phyloP scores from a whole-genome alignment of 495 filamentous ascomycete genomes.

The Chaetomidium leptoderma region DNA sequence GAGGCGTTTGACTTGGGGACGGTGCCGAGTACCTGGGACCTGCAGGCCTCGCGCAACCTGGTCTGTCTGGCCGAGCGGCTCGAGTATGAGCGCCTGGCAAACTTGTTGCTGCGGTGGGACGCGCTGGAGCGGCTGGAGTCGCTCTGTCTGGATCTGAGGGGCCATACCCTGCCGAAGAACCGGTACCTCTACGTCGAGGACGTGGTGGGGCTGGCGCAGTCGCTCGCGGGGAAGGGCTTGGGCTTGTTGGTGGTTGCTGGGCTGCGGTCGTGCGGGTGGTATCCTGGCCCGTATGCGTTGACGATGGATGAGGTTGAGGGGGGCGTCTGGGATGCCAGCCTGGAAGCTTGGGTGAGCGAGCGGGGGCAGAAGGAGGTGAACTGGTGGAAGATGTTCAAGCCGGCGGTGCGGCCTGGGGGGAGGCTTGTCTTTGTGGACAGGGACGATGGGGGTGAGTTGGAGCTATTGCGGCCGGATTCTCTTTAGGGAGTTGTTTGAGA shows the following conservation, averaged over 20 bases:
- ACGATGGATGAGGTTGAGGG: constrained; percentile 8
- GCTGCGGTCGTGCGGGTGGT: constrained; percentile 6
- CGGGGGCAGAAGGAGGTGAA: background rate
- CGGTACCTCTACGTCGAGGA: background rate
- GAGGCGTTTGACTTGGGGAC: background rate
- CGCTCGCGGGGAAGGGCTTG: constrained; percentile 3
- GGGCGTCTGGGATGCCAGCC: background rate
- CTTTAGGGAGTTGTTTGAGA: background rate
- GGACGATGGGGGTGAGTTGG: background rate
- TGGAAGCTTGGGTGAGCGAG: background rate
- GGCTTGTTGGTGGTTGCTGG: constrained; percentile 23
- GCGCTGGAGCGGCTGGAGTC: constrained; percentile 17
- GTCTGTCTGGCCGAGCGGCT: background rate
- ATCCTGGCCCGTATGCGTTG: background rate
- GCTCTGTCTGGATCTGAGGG: constrained; percentile 21
- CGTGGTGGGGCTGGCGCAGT: background rate
- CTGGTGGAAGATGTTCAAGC: constrained; percentile 17
- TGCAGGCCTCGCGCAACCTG: background rate
- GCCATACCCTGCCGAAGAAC: background rate
- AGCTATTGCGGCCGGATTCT: background rate
- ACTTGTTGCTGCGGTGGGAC: constrained; percentile 14
- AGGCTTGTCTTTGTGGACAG: constrained; percentile 20
- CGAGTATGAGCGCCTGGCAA: constrained; percentile 4
- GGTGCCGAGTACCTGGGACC: background rate
- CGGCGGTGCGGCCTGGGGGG: constrained; percentile 22